Evolutionary conservation across 768 basidiomycete genomes (phyloP), one percentile per base, ranked within the genome.

Genomic region (Porphyrellus cyaneotinctus): DNA sequence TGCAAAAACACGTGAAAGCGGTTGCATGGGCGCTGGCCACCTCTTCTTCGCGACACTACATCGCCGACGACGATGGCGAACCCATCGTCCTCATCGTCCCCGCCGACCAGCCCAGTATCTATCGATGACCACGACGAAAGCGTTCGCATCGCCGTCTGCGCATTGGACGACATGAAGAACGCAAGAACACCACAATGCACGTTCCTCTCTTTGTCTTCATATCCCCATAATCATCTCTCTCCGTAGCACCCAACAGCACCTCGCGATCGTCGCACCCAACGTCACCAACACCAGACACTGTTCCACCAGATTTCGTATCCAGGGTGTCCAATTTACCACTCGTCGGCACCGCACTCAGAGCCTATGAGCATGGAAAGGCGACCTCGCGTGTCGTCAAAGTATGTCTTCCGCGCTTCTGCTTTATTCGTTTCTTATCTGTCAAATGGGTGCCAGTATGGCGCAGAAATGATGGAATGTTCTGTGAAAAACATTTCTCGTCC

Each of bases 321-420:
- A 72, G 90, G 38, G 79, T 91, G 59, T 80, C 87, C 2, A 79
- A 76, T 53, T 54, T 91, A 10, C 91, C 91, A 0, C 74, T 91
- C 45, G 83, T 93, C 10, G 82, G 82, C 58, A 79, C 81, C 20
- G 91, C 88, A 1, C 62, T 92, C 17, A 71, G 83, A 12, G 84
- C 79, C 0, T 92, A 92, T 58, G 90, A 92, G 64, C 83, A 89
- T 18, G 84, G 85, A 39, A 94, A 93, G 69, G 88, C 87, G 8
- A 83, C 81, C 58, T 91, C 89, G 11, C 75, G 88, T 32, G 88
- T 93, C 41, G 88, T 94, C 58, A 91, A 93, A 77, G 91, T 90
- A 54, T 47, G 75, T 52, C 31, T 30, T 20, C n/a, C 36, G 43
- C 15, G 47, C 43, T 5, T 17, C 38, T 15, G 26, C 30, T 39